Conservation (phyloP, 2,329 filamentous ascomycete species). For the Nemania serpens region DNA sequence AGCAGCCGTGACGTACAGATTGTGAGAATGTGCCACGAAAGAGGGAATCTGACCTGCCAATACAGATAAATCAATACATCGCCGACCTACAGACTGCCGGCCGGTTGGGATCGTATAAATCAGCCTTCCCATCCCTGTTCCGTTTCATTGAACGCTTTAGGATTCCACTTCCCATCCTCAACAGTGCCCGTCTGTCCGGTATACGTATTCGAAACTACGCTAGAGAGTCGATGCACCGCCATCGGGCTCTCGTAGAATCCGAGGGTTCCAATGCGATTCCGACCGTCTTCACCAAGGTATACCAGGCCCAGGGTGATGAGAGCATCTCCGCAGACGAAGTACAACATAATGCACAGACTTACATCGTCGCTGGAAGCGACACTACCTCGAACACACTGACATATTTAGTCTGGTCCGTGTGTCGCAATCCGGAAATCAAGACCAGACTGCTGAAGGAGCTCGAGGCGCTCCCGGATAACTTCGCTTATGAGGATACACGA, state of each 20-base stretch:
- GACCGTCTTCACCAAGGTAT: constrained; percentile 47
- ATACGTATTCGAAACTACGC: constrained; percentile 36
- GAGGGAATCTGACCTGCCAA: background rate
- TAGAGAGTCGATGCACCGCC: constrained; percentile 32
- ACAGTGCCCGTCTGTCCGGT: constrained; percentile 9
- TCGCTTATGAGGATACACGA: constrained; percentile 40
- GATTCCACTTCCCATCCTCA: constrained; percentile 39
- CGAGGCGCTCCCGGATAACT: constrained; percentile 31
- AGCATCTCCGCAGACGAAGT: constrained; percentile 29
- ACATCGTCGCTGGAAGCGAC: constrained; percentile 57
- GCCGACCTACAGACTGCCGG: constrained; percentile 43
- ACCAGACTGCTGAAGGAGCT: constrained; percentile 30
- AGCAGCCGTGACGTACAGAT: too few species aligned
- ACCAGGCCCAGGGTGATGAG: constrained; percentile 41
- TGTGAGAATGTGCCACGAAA: background rate
- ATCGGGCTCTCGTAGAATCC: constrained; percentile 26
- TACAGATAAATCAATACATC: constrained; percentile 49
- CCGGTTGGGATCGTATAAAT: constrained; percentile 31
- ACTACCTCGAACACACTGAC: constrained; percentile 56
- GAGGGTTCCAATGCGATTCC: constrained; percentile 32
- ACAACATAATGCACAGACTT: constrained; percentile 33
- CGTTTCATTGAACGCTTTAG: constrained; percentile 22
- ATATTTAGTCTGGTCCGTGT: constrained; percentile 51
- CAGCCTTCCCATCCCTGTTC: constrained; percentile 40
- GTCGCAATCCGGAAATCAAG: constrained; percentile 38